Percentiles rank a stretch among this genome's conserved stretches.
phyloP scores from a whole-genome alignment of 139 green algal genomes.

The Chlorella sp. region DNA sequence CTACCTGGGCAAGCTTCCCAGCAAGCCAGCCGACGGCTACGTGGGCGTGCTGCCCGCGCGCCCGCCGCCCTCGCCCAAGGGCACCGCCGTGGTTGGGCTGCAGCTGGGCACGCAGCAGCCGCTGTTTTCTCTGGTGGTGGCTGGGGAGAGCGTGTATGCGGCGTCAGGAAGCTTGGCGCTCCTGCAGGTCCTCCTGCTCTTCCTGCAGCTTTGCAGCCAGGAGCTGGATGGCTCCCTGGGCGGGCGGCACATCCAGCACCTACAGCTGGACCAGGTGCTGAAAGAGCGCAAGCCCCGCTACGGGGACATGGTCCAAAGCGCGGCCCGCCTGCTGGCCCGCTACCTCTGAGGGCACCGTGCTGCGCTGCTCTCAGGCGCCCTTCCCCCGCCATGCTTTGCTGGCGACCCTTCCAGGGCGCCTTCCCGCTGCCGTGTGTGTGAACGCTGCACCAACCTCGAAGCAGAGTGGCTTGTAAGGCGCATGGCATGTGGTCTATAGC shows the following conservation, averaged over 20 bases:
- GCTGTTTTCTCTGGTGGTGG: constrained; percentile 61
- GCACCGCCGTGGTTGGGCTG: constrained; percentile 59
- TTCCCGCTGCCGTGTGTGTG: too few species aligned
- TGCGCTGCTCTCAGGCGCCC: too few species aligned
- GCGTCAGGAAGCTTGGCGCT: not conserved
- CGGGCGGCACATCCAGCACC: constrained; percentile 44
- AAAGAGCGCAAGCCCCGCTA: not conserved
- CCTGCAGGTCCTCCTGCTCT: constrained; percentile 56
- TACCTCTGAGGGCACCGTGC: not conserved
- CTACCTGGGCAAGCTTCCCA: constrained; percentile 66
- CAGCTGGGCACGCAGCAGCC: constrained; percentile 53
- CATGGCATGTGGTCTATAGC: too few species aligned
- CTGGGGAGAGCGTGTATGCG: constrained; percentile 33
- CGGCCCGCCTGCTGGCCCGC: not conserved
- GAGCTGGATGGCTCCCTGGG: constrained; percentile 33
- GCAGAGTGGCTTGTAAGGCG: too few species aligned
- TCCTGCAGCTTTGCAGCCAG: constrained; percentile 49
- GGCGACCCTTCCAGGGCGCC: too few species aligned
- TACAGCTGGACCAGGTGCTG: constrained; percentile 20
- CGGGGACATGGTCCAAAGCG: not conserved
- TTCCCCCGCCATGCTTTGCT: too few species aligned
- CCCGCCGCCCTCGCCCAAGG: constrained; percentile 52
- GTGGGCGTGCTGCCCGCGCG: constrained; percentile 70
- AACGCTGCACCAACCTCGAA: too few species aligned
- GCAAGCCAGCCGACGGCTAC: constrained; percentile 56